Conservation (phyloP, 768 basidiomycete genomes). For the Tephrocybe sp. region DNA sequence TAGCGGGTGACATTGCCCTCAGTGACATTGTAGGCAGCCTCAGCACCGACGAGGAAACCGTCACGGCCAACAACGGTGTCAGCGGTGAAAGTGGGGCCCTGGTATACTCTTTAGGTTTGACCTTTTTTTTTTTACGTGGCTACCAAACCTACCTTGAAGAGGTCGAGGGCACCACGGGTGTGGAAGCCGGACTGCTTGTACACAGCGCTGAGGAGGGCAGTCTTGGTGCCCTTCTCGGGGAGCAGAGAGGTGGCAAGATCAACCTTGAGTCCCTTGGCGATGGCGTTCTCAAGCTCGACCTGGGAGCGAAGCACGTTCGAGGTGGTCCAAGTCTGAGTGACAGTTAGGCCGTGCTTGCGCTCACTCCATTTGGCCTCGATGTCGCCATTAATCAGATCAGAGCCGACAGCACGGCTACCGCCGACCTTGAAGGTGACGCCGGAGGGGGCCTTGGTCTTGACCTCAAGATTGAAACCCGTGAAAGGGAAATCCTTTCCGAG, state of each 20-base stretch:
- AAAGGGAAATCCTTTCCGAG: slow-evolving; percentile 91
- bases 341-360: slow-evolving; percentile 87
- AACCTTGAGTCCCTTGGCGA: slow-evolving; percentile 97
- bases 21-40: slow-evolving; percentile 95
- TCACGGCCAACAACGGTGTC: slow-evolving; percentile 95
- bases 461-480: slow-evolving; percentile 69
- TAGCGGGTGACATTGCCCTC: slow-evolving; percentile 92
- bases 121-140: not conserved
- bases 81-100: slow-evolving; percentile 98
- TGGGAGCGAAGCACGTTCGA: slow-evolving; percentile 88
- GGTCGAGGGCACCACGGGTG: slow-evolving; percentile 85
- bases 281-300: slow-evolving; percentile 94
- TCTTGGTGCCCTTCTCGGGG: slow-evolving; percentile 86
- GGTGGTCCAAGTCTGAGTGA: slow-evolving; percentile 97
- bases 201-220: slow-evolving; percentile 76
- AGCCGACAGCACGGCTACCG: slow-evolving; percentile 77
- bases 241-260: slow-evolving; percentile 82
- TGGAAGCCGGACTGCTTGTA: slow-evolving; percentile 98
- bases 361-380: slow-evolving; percentile 95
- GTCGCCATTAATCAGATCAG: slow-evolving; percentile 77
- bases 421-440: slow-evolving; percentile 93
- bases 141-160: slow-evolving; percentile 79
- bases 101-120: not conserved
- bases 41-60: slow-evolving; percentile 95
- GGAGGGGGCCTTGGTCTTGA: slow-evolving; percentile 88